Percentiles rank a stretch among this genome's conserved stretches.
phyloP scores from a whole-genome alignment of 2,329 filamentous ascomycete genomes.

The Xylaria sp. region DNA sequence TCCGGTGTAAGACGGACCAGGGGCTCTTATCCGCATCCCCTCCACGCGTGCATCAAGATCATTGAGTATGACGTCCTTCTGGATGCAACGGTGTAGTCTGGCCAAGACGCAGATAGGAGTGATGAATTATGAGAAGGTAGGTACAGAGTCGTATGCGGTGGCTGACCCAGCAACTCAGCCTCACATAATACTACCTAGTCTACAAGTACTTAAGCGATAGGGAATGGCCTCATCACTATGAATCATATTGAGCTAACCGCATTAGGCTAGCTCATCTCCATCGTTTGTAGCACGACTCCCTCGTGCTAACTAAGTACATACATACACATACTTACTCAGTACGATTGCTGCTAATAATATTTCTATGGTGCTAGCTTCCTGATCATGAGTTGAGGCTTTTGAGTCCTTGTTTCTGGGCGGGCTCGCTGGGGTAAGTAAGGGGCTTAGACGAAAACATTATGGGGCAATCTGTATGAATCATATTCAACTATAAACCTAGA shows the following conservation, averaged over 20 bases:
- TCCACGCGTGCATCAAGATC: not conserved
- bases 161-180: slow-evolving; percentile 12
- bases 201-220: not conserved
- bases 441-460: not conserved
- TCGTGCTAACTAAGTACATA: not conserved
- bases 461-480: slow-evolving; percentile 31
- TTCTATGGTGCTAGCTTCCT: not conserved
- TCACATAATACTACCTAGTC: not conserved
- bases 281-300: not conserved
- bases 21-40: not conserved
- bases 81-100: not conserved
- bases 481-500: not conserved
- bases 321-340: not conserved
- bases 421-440: not conserved
- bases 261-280: not conserved
- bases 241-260: slow-evolving; percentile 17
- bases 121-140: not conserved
- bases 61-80: not conserved
- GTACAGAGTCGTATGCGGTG: not conserved
- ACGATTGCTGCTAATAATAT: not conserved
- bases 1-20: not conserved
- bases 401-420: not conserved
- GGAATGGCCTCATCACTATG: slow-evolving; percentile 23
- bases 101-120: not conserved
- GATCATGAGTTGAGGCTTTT: not conserved